Base-by-base conservation (phyloP, 2,329 filamentous ascomycete species). In the Scopulariopsis brevicaulis region DNA sequence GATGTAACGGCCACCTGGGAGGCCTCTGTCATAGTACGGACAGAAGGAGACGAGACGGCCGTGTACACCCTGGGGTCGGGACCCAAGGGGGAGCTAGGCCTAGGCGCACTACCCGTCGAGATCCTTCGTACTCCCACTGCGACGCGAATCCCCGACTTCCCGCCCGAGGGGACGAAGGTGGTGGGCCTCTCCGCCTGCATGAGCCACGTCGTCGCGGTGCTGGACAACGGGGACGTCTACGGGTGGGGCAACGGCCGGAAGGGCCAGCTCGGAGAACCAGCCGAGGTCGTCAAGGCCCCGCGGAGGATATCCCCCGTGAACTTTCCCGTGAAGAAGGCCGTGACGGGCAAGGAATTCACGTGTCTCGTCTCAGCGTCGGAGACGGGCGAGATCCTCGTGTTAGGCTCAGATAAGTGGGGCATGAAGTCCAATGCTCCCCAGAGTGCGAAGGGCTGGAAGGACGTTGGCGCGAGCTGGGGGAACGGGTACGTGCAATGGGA, bases 221-320 rank as follows among this genome's bases (percentile, higher is more conserved):
- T 96, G 3, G 80, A 80, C 51, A 86, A 87, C 66, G 93, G 92
- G 0, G 79, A 87, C 18, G 85, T 86, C 1, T 96, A 88, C 68
- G 92, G 90, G 2, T 97, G 93, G 93, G 94, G 94, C 0, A 89
- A 84, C 64, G 86, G 88, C 15, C 81, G 90, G 25, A 94, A 96
- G 67, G 89, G 89, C 0, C 93, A 99, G 68, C 73, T 96, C 1
- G 92, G 91, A 1, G 70, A 74, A 50, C 78, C 79, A 0, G 72
- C 73, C 32, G 74, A 73, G 6, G 67, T 84, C 32, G 68, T 86
- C 2, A 78, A 80, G 71, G 66, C 65, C 18, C 90, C 90, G 5
- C 74, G 80, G 11, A 84, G 77, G 69, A 78, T 96, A 24, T 71
- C 73, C 18, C 72, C 74, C 2, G 69, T 81, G 22, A 67, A 71